Base-by-base conservation (phyloP, 2,329 filamentous ascomycete genomes). In the Monosporascus sp. region DNA sequence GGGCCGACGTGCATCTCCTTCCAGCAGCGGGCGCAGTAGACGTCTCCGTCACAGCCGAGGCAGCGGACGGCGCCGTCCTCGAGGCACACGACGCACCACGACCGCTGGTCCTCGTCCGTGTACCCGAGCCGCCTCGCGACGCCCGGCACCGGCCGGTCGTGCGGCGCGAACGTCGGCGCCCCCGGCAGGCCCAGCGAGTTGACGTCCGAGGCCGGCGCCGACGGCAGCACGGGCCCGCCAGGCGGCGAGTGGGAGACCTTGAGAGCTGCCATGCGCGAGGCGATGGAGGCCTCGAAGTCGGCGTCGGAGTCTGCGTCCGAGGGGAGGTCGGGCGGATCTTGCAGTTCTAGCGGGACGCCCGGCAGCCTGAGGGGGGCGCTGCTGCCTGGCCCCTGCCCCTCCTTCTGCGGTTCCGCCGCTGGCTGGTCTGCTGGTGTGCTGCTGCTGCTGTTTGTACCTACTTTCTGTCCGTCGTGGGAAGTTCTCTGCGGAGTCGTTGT, bases 11-110 rank as follows among this genome's bases (percentile, higher is more conserved):
- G 91, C 68, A 91, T 90, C 64, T 93, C 89, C 55, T 78, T 80
- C 90, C 90, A 96, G 73, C 91, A 95, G 17, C 80, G 74, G 22
- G 78, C 75, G 67, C 91, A 96, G 66, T 93, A 95, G 41, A 90
- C 74, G 58, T 92, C 84, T 27, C 72, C 70, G 37, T 84, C 83
- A 62, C 91, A 96, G 3, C 86, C 89, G 0, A 85, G 65, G 65
- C 91, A 96, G 53, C 78, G 78, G 27, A 94, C 72, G 3, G 83
- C 84, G 0, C 87, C 89, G 64, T 94, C 88, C 54, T 91, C 88
- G 47, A 87, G 83, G 66, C 91, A 96, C 9, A 94, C 91, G 35
- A 86, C 81, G 67, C 91, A 95, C 89, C 89, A 95, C 1, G 79
- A 82, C 43, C 86, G 84, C 56, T 86, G 78, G 61, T 93, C 88